A percentile compares a stretch with the other conserved stretches of the same genome.
phyloP scores from a whole-genome alignment of 2,329 filamentous ascomycete species.

The Didymella lethalis region DNA sequence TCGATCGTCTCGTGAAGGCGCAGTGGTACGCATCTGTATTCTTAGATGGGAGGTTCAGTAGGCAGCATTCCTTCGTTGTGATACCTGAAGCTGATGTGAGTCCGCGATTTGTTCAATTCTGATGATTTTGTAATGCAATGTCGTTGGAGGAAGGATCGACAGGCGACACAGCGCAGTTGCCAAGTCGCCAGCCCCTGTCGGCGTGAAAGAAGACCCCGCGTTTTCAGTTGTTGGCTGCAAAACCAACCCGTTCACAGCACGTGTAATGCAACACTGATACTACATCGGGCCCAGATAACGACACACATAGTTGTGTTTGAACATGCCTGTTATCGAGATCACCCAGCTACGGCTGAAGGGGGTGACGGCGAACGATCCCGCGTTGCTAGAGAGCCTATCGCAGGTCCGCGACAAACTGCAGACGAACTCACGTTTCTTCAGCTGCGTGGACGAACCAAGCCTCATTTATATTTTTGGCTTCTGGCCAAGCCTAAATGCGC shows the following conservation, averaged over 20 bases:
- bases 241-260: constrained; percentile 24
- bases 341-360: constrained; percentile 40
- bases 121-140: constrained; percentile 21
- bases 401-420: constrained; percentile 36
- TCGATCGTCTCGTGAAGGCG: constrained; percentile 26
- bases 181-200: constrained; percentile 27
- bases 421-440: constrained; percentile 42
- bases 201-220: constrained; percentile 21
- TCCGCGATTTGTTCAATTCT: background rate
- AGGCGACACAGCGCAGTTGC: constrained; percentile 14
- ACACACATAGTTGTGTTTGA: background rate
- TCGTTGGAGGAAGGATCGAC: constrained; percentile 19
- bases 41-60: background rate
- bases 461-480: constrained; percentile 44
- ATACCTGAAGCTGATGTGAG: background rate
- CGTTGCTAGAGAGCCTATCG: constrained; percentile 42
- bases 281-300: constrained; percentile 2
- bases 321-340: constrained; percentile 42
- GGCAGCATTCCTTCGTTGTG: background rate
- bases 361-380: constrained; percentile 27
- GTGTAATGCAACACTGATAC: constrained; percentile 22
- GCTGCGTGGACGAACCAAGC: constrained; percentile 38
- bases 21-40: constrained; percentile 1
- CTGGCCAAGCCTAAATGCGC: constrained; percentile 41
- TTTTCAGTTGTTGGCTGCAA: constrained; percentile 27